phyloP scores from a whole-genome alignment of 495 filamentous ascomycete genomes.

The Glarea lozoyensis region DNA sequence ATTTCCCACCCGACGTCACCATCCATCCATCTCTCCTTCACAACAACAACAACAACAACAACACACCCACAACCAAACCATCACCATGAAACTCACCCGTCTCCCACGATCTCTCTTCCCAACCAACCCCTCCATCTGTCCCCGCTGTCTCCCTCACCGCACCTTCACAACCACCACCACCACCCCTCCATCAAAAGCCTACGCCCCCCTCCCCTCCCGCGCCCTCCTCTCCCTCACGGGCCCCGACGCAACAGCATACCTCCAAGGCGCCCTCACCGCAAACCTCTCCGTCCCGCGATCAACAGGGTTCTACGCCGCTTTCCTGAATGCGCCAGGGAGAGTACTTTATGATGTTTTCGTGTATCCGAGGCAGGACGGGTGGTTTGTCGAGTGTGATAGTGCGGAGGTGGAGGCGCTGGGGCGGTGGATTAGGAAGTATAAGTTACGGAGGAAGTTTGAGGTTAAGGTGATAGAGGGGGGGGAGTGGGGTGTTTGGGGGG shows the following conservation, averaged over 20 bases:
- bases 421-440: slow-evolving; percentile 71
- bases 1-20: too few species aligned
- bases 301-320: slow-evolving; percentile 62
- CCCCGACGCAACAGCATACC: slow-evolving; percentile 67
- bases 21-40: too few species aligned
- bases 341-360: slow-evolving; percentile 86
- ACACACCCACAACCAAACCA: too few species aligned
- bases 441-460: slow-evolving; percentile 68
- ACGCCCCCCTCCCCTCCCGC: slow-evolving; percentile 55
- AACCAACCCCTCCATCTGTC: neutral
- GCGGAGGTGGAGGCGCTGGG: slow-evolving; percentile 48
- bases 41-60: too few species aligned
- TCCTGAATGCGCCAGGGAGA: slow-evolving; percentile 77
- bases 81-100: too few species aligned
- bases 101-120: neutral
- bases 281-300: slow-evolving; percentile 45
- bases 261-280: slow-evolving; percentile 79
- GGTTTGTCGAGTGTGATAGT: slow-evolving; percentile 76
- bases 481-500: slow-evolving; percentile 56
- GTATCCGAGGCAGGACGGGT: slow-evolving; percentile 49
- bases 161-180: slow-evolving; percentile 2
- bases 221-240: slow-evolving; percentile 72
- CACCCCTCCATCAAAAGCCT: slow-evolving; percentile 36
- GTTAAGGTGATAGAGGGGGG: slow-evolving; percentile 52
- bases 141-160: slow-evolving; percentile 1